A percentile compares a stretch with the other conserved stretches of the same genome.
Evolutionary conservation across 148 eudicot genomes (phyloP).

Genomic region (Chenopodium berlandieri): DNA sequence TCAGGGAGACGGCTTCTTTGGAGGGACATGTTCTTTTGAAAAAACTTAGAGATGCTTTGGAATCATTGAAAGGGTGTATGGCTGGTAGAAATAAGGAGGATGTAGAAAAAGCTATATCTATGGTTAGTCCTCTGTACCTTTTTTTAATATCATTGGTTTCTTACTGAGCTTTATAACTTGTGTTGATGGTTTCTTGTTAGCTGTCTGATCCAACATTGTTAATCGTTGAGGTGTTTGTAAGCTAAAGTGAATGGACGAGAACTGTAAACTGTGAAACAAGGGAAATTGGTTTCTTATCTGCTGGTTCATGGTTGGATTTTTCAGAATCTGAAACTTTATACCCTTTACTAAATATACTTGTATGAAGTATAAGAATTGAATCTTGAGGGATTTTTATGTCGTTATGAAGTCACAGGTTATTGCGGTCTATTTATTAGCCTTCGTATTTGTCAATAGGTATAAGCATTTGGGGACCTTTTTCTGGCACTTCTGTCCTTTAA

Average conservation of each 20-base stretch:
- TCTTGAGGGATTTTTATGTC: background rate
- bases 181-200: background rate
- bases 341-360: background rate
- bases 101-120: conserved; percentile 88
- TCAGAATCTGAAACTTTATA: background rate
- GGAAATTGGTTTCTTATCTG: background rate
- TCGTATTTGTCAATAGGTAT: background rate
- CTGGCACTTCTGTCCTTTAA: background rate
- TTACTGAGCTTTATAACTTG: background rate
- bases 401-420: background rate
- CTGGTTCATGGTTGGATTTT: background rate
- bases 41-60: conserved; percentile 93
- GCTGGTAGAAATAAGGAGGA: conserved; percentile 86
- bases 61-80: conserved; percentile 77
- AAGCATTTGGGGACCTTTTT: background rate
- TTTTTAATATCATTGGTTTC: background rate
- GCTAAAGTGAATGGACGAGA: background rate
- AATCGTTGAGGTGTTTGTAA: background rate
- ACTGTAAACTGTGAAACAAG: background rate
- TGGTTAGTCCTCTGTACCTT: conserved; percentile 47
- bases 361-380: background rate
- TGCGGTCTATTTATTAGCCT: background rate
- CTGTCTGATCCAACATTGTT: background rate
- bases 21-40: conserved; percentile 97
- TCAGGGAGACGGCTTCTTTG: conserved; percentile 76